Evolutionary conservation across 108 stramenopile genomes (phyloP).

Genomic region (Epithemia pelagica): DNA sequence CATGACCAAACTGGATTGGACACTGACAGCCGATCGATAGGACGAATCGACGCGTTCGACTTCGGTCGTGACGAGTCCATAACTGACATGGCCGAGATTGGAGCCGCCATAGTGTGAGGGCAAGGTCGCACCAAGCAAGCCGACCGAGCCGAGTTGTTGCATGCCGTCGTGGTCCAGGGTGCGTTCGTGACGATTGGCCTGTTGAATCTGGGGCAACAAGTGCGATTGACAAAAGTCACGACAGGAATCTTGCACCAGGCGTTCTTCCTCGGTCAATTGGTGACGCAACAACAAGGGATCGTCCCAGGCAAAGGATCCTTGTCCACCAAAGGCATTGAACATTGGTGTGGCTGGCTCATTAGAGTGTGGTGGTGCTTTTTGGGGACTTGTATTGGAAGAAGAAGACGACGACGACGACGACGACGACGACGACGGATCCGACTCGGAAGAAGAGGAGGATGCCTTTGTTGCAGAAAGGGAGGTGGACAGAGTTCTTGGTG

Average conservation of each 20-base stretch:
- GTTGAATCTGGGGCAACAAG: conserved; percentile 67
- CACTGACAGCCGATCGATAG: conserved; percentile 90
- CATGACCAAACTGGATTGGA: conserved; percentile 93
- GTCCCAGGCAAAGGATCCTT: conserved; percentile 30
- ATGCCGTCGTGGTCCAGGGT: conserved; percentile 66
- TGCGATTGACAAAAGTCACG: conserved; percentile 71
- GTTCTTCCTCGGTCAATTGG: conserved; percentile 45
- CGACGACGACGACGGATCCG: too few relatives aligned
- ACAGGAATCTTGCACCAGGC: conserved; percentile 45
- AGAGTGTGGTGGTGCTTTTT: too few relatives aligned
- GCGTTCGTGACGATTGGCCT: conserved; percentile 81
- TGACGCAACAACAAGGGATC: conserved; percentile 31
- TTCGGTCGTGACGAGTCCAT: conserved; percentile 86
- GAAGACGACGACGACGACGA: too few relatives aligned
- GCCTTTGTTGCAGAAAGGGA: too few relatives aligned
- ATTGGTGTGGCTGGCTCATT: background rate
- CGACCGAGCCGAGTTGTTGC: conserved; percentile 84
- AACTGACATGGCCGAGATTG: conserved; percentile 78
- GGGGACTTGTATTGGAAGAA: too few relatives aligned
- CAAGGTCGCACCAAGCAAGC: conserved; percentile 87
- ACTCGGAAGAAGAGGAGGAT: too few relatives aligned
- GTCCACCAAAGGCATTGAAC: conserved; percentile 19
- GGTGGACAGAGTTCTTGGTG: too few relatives aligned
- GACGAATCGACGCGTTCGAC: conserved; percentile 86
- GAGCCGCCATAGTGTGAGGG: conserved; percentile 79